phyloP scores from a whole-genome alignment of 169 alveolate species.

The Toxoplasma gondii region DNA sequence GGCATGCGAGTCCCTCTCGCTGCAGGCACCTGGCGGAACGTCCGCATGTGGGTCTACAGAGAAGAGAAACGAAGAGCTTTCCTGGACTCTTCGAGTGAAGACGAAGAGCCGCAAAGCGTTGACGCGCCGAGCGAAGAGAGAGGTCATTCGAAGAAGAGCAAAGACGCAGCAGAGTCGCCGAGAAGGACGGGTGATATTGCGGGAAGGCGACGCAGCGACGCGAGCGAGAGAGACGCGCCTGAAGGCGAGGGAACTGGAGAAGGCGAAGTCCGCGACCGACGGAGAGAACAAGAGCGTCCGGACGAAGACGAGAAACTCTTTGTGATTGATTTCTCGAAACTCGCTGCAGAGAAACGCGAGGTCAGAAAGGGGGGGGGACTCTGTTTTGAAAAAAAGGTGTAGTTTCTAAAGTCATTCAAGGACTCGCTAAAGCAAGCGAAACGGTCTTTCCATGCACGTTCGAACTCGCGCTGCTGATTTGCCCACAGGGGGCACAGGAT shows the following conservation, averaged over 20 bases:
- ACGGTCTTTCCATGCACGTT: too few species aligned
- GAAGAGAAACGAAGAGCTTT: too few species aligned
- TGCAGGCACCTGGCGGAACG: slow-evolving; percentile 5
- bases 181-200: not conserved
- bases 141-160: not conserved
- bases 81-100: too few species aligned
- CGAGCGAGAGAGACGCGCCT: not conserved
- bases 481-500: too few species aligned
- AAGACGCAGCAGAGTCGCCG: not conserved
- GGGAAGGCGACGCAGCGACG: not conserved
- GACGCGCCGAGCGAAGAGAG: not conserved
- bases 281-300: too few species aligned
- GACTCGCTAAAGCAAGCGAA: too few species aligned
- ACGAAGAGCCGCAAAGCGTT: not conserved
- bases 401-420: too few species aligned
- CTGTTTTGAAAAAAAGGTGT: not conserved
- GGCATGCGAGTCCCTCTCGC: not conserved
- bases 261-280: not conserved
- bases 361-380: not conserved
- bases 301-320: slow-evolving; percentile 26
- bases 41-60: not conserved
- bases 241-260: not conserved
- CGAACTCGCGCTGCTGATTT: too few species aligned
- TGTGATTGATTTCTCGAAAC: not conserved
- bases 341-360: slow-evolving; percentile 13